Evolutionary conservation across 768 basidiomycete genomes (phyloP), one percentile per base, ranked within the genome.

Genomic region (Termitomyces heimii): DNA sequence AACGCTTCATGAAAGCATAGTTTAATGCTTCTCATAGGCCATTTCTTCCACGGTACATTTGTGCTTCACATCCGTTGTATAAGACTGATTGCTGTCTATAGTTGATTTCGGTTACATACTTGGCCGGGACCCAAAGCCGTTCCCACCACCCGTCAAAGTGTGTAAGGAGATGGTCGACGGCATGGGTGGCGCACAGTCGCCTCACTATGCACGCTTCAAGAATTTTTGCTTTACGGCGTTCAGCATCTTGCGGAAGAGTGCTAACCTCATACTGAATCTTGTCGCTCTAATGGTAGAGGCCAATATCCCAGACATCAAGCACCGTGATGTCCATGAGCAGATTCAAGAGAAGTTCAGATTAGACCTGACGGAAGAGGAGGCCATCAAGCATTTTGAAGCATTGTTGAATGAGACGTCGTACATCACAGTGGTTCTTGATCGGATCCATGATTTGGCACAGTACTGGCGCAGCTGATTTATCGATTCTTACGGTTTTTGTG

Each of bases 81-180:
- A 20, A 22, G 47, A n/a, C 14, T 51, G 26, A 48, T 48, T 34
- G 59, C 20, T 55, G 35, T 60, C 43, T 18, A 0, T 67, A 96
- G 97, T 98, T 60, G 97, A 98, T 68, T 99, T 98, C 66, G 96
- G 97, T 2, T 99, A 98, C 71, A 98, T 98, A 64, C 81, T 98
- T 14, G 97, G 97, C 3, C 87, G 94, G 2, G 97, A 98, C 68
- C 97, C 97, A 0, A 98, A 99, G 66, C 93, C 94, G 0, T 96
- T 95, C 68, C 95, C 97, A 2, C 97, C 97, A 6, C 92, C 94
- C 13, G 95, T 98, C 62, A 99, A 99, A 70, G 91, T 99, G 40
- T 98, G 95, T 73, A 95, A 96, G 67, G 97, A 98, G 68, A 99
- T 98, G 97, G 93, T 98, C 0, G 97, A 99, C 68, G 96, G 92